These are phyloP conservation scores for Physaria fendleri DNA, from an alignment of 345 rosid genomes.

Conservation along the genomic window DNA sequence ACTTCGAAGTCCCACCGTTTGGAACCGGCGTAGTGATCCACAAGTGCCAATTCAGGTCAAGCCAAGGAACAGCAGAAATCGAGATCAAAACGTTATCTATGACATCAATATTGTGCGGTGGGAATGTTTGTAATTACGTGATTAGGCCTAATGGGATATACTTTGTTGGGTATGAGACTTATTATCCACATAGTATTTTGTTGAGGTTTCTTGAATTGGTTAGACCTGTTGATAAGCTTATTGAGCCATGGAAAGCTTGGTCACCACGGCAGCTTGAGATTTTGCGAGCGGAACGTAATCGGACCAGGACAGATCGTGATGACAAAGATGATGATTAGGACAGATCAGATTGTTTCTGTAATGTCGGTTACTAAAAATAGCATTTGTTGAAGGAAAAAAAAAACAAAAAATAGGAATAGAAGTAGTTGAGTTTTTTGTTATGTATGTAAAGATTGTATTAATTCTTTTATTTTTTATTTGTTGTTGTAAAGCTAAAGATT, in stretches of 20 bases:
- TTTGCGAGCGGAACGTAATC: constrained; percentile 8
- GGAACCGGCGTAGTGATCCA: constrained; percentile 28
- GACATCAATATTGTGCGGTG: constrained; percentile 28
- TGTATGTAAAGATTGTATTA: too few species aligned
- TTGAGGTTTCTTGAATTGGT: constrained; percentile 25
- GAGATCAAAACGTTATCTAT: constrained; percentile 27
- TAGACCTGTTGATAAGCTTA: constrained; percentile 26
- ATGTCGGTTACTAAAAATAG: too few species aligned
- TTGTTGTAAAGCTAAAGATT: too few species aligned
- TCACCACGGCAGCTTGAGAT: constrained; percentile 22
- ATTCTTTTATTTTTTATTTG: too few species aligned
- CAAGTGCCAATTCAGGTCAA: constrained; percentile 22
- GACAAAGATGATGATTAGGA: too few species aligned
- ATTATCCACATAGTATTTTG: too few species aligned
- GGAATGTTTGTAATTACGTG: constrained; percentile 22
- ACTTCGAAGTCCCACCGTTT: constrained; percentile 24
- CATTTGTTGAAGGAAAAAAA: too few species aligned
- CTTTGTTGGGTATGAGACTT: constrained; percentile 26
- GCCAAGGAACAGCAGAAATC: constrained; percentile 27
- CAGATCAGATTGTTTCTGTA: constrained; percentile 16
- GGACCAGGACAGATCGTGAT: background rate
- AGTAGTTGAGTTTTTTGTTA: too few species aligned
- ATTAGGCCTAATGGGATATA: constrained; percentile 26
- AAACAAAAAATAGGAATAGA: too few species aligned
- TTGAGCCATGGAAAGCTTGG: constrained; percentile 33